phyloP scores from a whole-genome alignment of 257 asterid genomes.

The Ilex asprella region DNA sequence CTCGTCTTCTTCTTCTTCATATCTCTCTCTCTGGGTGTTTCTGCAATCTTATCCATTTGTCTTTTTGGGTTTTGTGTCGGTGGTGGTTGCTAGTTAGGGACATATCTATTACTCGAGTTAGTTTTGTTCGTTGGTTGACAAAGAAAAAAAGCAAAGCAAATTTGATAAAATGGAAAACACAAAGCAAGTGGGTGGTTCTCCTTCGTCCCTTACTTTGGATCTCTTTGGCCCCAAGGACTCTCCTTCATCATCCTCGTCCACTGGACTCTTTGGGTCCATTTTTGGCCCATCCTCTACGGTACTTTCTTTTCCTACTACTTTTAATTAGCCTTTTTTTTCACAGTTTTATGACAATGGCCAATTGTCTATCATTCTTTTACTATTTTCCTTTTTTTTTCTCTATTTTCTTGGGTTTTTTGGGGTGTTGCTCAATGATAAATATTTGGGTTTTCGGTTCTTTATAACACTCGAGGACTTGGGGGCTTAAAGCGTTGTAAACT shows the following conservation, averaged over 20 bases:
- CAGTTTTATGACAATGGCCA: too few relatives aligned
- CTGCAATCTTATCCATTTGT: constrained; percentile 14
- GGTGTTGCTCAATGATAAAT: too few relatives aligned
- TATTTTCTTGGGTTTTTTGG: too few relatives aligned
- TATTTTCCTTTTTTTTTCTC: too few relatives aligned
- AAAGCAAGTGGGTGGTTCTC: constrained; percentile 37
- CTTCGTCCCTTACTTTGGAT: constrained; percentile 53
- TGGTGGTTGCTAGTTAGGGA: constrained; percentile 1
- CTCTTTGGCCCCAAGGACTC: constrained; percentile 68
- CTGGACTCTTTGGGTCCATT: constrained; percentile 49
- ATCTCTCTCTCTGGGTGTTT: not conserved
- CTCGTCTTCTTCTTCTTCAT: not conserved
- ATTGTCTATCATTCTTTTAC: too few relatives aligned
- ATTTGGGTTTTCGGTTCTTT: too few relatives aligned
- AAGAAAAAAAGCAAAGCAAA: not conserved
- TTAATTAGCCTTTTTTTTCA: not conserved
- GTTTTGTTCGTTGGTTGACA: constrained; percentile 16
- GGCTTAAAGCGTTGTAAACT: too few relatives aligned
- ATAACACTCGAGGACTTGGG: too few relatives aligned
- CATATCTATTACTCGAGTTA: not conserved
- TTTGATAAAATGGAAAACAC: constrained; percentile 45
- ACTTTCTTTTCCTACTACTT: not conserved
- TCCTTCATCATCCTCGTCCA: constrained; percentile 31
- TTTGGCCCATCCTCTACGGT: constrained; percentile 67
- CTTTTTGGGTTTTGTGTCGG: not conserved